Percentiles rank a stretch among this genome's conserved stretches.
These are phyloP conservation scores for Didymella glomerata DNA, from an alignment of 2,329 filamentous ascomycete genomes.

Conservation along the genomic window DNA sequence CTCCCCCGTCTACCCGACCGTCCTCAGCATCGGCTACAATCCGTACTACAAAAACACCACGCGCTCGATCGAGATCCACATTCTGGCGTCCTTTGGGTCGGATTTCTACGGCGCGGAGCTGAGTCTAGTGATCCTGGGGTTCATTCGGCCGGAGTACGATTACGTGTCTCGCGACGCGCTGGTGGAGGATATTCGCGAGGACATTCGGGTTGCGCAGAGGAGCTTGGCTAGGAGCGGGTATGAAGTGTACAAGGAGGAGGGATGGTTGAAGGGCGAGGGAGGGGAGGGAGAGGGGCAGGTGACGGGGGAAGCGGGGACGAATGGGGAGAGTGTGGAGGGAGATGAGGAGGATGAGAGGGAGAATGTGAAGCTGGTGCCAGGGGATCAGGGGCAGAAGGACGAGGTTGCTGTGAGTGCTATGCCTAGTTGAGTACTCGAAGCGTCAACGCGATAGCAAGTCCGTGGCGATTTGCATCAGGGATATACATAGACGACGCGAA, in stretches of 20 bases:
- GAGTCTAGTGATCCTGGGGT: constrained; percentile 82
- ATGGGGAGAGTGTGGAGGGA: neutral
- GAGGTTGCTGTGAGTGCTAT: constrained; percentile 24
- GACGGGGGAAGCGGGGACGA: neutral
- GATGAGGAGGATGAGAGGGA: neutral
- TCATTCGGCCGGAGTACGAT: constrained; percentile 87
- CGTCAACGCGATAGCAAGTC: too few relatives aligned
- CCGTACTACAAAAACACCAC: constrained; percentile 95
- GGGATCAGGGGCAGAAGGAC: constrained; percentile 21
- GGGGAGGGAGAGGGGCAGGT: constrained; percentile 16
- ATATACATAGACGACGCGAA: neutral
- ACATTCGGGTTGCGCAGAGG: constrained; percentile 81
- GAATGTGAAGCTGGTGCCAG: neutral
- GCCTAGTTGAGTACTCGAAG: constrained; percentile 13
- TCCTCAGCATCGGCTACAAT: constrained; percentile 75
- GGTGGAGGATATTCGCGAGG: constrained; percentile 85
- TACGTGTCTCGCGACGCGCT: constrained; percentile 85
- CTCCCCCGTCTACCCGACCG: constrained; percentile 40
- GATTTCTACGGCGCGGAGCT: constrained; percentile 90
- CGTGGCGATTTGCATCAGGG: too few relatives aligned
- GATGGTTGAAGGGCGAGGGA: constrained; percentile 47
- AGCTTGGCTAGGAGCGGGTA: constrained; percentile 76
- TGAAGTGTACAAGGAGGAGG: constrained; percentile 58
- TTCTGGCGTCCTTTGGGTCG: constrained; percentile 76
- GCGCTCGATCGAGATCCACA: constrained; percentile 87